A percentile compares a stretch with the other conserved stretches of the same genome.
Conservation (phyloP, 306 rosid genomes). For the Sophora flavescens region DNA sequence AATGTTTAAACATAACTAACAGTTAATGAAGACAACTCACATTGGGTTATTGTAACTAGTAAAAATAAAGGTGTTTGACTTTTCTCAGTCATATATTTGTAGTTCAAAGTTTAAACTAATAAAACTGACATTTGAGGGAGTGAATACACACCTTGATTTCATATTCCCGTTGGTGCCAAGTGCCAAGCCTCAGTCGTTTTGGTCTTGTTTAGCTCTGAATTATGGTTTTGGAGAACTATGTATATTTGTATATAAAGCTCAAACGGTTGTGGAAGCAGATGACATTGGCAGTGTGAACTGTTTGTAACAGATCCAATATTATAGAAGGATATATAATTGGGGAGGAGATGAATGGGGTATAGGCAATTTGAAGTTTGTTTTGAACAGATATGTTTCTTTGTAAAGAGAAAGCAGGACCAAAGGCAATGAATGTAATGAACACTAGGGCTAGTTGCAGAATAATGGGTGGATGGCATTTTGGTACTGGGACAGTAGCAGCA, state of each 20-base stretch:
- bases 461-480: constrained; percentile 40
- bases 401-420: constrained; percentile 1
- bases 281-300: constrained; percentile 18
- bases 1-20: too few relatives aligned
- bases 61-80: background rate
- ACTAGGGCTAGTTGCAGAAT: constrained; percentile 50
- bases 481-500: constrained; percentile 26
- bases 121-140: constrained; percentile 14
- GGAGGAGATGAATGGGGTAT: background rate
- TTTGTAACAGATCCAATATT: constrained; percentile 28
- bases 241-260: constrained; percentile 2
- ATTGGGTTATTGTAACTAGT: too few relatives aligned
- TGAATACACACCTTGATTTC: constrained; percentile 41
- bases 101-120: background rate
- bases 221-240: constrained; percentile 3
- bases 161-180: background rate
- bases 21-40: too few relatives aligned
- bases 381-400: background rate
- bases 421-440: constrained; percentile 21
- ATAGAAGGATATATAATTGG: constrained; percentile 14
- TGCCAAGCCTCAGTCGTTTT: background rate
- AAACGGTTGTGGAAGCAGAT: constrained; percentile 3
- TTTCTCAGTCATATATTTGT: background rate
- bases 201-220: background rate
- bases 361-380: background rate